phyloP scores from a whole-genome alignment of 1,139 yeast species.

The Suhomyces yuchorum region DNA sequence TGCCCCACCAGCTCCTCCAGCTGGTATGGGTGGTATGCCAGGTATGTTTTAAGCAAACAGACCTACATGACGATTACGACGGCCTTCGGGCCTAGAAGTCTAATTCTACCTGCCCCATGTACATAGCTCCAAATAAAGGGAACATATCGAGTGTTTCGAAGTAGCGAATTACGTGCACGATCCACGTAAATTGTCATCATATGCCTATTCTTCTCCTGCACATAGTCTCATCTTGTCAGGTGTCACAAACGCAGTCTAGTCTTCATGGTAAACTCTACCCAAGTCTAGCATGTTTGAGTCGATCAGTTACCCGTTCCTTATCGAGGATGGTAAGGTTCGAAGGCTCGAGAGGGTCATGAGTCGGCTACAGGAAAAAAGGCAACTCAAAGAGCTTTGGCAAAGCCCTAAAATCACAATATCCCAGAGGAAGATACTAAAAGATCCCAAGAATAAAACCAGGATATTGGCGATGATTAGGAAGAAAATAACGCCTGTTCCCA shows the following conservation, averaged over 20 bases:
- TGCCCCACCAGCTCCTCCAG: constrained; percentile 60
- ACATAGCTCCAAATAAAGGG: constrained; percentile 8
- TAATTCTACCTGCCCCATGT: constrained; percentile 4
- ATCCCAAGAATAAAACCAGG: constrained; percentile 8
- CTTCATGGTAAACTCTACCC: not conserved
- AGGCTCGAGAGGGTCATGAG: constrained; percentile 18
- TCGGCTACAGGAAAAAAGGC: constrained; percentile 25
- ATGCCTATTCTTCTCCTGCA: not conserved
- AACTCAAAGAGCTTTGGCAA: constrained; percentile 17
- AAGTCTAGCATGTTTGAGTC: constrained; percentile 17
- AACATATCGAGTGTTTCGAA: not conserved
- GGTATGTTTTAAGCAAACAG: constrained; percentile 29
- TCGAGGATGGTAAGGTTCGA: constrained; percentile 6
- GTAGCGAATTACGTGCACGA: no score
- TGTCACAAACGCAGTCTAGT: not conserved
- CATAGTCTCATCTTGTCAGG: not conserved
- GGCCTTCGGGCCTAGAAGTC: constrained; percentile 1
- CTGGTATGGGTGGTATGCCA: constrained; percentile 44
- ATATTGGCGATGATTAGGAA: constrained; percentile 17
- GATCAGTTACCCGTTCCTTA: constrained; percentile 8
- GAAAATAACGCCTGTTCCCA: constrained; percentile 16
- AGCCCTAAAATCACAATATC: constrained; percentile 9
- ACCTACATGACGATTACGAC: not conserved
- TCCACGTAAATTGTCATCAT: no score
- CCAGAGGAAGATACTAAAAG: constrained; percentile 2